Evolutionary conservation across 1,284 basidiomycete genomes (phyloP), one percentile per base, ranked within the genome.

Genomic region (Austroboletus novae-zelandiae): DNA sequence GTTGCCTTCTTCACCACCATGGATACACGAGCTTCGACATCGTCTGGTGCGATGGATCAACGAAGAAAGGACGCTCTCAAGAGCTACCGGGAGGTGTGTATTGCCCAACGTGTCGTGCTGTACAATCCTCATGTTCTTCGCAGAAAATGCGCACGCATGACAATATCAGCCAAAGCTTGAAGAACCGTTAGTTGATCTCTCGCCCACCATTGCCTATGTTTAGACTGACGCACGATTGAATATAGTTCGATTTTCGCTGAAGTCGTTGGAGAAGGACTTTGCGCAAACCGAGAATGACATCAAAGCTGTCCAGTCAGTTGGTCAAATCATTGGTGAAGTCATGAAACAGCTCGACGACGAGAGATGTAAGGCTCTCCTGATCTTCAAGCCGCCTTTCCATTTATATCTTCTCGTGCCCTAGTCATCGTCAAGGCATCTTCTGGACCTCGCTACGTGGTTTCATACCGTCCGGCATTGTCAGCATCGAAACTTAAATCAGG

Each of bases 401-500:
- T 35, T 15, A 17, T 25, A 20, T 44, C 23, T 20, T 0, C 25
- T 36, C 32, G 8, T 49, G 27, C 17, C 49, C 1, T 59, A 98
- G 95, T 98, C 74, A 99, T 99, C 61, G 97, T 99, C 59, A 99
- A 99, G 71, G 96, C 97, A 0, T 98, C 95, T 0, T 96, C 93
- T 15, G 97, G 97, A 3, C 97, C 97, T 15, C 90, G 97, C 58
- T 99, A 99, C 68, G 95, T 99, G 36, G 97, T 99, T n/a, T 98
- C 96, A 2, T 98, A 94, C 70, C 86, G 97, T 48, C 94, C 94
- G 10, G 86, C 92, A 9, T 79, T 98, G 43, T 92, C 95, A n/a
- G 87, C 87, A 45, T 79, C 83, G 43, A 98, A 98, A 72, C 86
- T 99, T 55, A 98, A 98, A 73, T 74, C 91, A 27, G 94, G 94